A percentile compares a stretch with the other conserved stretches of the same genome.
Conservation (phyloP, 108 stramenopile species). For the Skeletonema potamos region DNA sequence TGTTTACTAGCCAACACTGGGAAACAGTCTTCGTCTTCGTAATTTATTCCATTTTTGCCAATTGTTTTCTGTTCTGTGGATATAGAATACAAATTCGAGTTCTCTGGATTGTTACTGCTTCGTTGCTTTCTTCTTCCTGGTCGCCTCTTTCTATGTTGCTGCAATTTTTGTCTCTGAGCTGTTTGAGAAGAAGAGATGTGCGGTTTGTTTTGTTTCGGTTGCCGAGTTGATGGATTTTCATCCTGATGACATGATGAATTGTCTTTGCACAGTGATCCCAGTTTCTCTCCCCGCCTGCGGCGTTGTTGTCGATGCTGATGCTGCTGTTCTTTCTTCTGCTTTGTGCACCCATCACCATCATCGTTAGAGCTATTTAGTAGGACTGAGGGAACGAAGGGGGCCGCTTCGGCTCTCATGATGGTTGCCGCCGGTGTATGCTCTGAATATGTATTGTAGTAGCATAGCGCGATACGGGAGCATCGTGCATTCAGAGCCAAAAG, state of each 20-base stretch:
- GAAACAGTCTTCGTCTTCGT: background rate
- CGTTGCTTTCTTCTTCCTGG: background rate
- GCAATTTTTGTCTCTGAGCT: background rate
- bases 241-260: background rate
- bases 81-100: background rate
- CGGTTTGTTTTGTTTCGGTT: background rate
- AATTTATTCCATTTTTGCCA: background rate
- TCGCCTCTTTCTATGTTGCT: background rate
- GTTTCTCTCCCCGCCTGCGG: background rate
- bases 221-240: background rate
- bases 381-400: constrained; percentile 2
- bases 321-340: background rate
- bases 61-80: background rate
- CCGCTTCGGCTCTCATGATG: constrained; percentile 2
- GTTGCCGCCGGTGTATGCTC: no score
- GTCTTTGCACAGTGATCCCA: background rate
- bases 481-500: no score
- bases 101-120: background rate
- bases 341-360: background rate
- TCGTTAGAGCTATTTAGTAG: background rate
- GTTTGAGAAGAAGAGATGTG: background rate
- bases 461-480: no score
- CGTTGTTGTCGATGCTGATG: background rate
- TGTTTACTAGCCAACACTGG: background rate
- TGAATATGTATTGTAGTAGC: no score